Conservation (phyloP, 2,329 filamentous ascomycete species). For the Fusarium nematophilum region DNA sequence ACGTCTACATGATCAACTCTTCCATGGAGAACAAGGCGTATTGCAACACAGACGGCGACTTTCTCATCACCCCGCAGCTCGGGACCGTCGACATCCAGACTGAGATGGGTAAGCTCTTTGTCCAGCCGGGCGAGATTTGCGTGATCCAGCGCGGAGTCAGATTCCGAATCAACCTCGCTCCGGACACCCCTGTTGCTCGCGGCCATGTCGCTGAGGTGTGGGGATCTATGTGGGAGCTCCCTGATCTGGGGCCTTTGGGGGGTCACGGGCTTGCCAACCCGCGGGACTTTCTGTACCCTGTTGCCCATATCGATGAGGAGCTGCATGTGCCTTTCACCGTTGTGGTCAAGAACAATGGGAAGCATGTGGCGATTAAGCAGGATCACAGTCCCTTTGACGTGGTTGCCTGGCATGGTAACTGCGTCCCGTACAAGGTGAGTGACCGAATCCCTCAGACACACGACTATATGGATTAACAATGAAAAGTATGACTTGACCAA, state of each 20-base stretch:
- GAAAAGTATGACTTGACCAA: conserved; percentile 24
- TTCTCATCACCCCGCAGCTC: conserved; percentile 19
- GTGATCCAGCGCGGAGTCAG: conserved; percentile 12
- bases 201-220: conserved; percentile 16
- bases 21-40: conserved; percentile 15
- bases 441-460: neutral
- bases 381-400: conserved; percentile 26
- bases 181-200: neutral
- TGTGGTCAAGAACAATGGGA: conserved; percentile 17
- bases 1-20: conserved; percentile 18
- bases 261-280: conserved; percentile 21
- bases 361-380: conserved; percentile 15
- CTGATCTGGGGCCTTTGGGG: conserved; percentile 9
- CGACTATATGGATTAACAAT: neutral
- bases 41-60: conserved; percentile 23
- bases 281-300: conserved; percentile 13
- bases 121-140: conserved; percentile 15
- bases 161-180: neutral
- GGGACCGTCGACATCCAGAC: conserved; percentile 20
- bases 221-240: conserved; percentile 19
- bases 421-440: conserved; percentile 20
- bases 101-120: conserved; percentile 4
- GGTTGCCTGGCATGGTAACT: conserved; percentile 24
- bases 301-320: conserved; percentile 11
- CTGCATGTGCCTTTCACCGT: conserved; percentile 3